Base-by-base conservation (phyloP, 257 asterid species). In the Verbascum thapsus region DNA sequence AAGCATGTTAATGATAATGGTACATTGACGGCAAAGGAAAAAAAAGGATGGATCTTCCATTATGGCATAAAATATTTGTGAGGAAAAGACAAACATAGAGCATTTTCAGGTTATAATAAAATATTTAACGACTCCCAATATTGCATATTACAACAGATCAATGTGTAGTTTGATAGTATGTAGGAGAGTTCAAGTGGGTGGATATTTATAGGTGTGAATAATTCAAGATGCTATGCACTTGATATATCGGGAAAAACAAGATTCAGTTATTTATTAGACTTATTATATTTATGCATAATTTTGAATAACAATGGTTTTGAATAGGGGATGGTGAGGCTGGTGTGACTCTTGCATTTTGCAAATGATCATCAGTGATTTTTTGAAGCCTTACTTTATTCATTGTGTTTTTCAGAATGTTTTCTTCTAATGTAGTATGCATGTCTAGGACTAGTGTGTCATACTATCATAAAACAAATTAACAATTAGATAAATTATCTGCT, bases 351-450 rank as follows among this genome's bases (percentile, higher is more conserved):
- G 45, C 32, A 1, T 9, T 9, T 55, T 3, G 15, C 7, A 55
- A 17, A 8, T 35, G 30, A 37, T 34, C 44, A 32, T 53, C 17
- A 6, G 41, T 13, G 39, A 34, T 3, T n/a, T 43, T 34, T 8
- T 54, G 61, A 54, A 32, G 34, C 48, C 63, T 37, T 17, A 38
- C 47, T 56, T 56, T 17, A 56, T 8, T 37, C 18, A n/a, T 56
- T 16, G 5, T 56, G 38, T 16, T 16, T 37, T 7, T 35, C 48
- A 56, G 32, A 35, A 35, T 35, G 10, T 13, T 34, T 56, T 16
- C 6, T 16, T 56, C 63, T 17, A 56, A 16, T 56, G 10, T 57
- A 57, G 50, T 12, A 57, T 57, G 34, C 23, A 48, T 11, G 37
- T 26, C 32, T 26, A 26, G 13, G 40, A 8, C 9, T 55, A 12